Base-by-base conservation (phyloP, 2,329 filamentous ascomycete genomes). In the Tolypocladium cylindrosporum region DNA sequence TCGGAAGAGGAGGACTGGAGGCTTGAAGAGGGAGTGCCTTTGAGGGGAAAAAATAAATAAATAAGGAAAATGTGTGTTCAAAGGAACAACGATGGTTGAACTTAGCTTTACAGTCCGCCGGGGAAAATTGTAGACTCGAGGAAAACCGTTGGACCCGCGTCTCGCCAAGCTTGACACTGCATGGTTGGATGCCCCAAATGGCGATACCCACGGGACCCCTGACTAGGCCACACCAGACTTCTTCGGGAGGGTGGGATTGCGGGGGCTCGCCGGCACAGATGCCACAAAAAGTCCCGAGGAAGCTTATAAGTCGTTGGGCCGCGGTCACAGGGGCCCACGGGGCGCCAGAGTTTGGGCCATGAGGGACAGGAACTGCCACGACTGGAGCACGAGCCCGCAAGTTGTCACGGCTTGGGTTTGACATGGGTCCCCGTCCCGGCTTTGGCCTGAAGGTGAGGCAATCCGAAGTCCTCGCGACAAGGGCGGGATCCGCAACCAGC, bases 201-300 rank as follows among this genome's bases (percentile, higher is more conserved):
- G 53, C 31, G 27, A 55, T 42, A 27, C 11, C 53, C 55, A 62
- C 58, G 52, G 48, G 27, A 54, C 56, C 56, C 56, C 56, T 57
- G 56, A 48, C 56, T 54, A 57, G 48, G 14, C 19, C 3, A 19
- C 37, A 36, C 56, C 56, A 53, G n/a, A n/a, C 56, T 37, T 34
- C 48, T 57, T 57, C 14, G 27, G 27, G 48, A 31, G 27, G 14
- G 37, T 36, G 39, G 45, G 27, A 39, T 16, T 55, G 54, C 54
- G 54, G 54, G 54, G 40, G 10, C 24, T 40, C 40, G 37, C 24
- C 40, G 40, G 39, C 40, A 19, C 39, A 55, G 54, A 45, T 31
- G 54, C 21, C 54, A 55, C 19, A n/a, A 19, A 24, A 34, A n/a
- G 42, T 7, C 31, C 27, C 27, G 31, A 36, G 54, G 54, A 45